A percentile compares a stretch with the other conserved stretches of the same genome.
Evolutionary conservation across 83 land plant species (phyloP).

Genomic region (Picea mariana): DNA sequence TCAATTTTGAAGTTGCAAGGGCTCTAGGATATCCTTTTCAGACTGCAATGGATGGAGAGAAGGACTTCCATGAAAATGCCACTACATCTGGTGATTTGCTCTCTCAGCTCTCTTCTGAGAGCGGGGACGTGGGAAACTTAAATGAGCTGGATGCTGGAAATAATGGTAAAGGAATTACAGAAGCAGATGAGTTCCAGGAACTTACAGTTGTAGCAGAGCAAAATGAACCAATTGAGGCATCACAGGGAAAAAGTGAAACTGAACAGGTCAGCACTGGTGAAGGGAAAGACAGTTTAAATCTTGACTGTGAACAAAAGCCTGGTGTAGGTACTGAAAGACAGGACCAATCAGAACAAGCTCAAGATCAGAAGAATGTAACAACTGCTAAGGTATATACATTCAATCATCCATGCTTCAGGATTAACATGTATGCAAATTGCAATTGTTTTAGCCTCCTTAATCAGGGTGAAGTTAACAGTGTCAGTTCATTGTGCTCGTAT

Average conservation of each 20-base stretch:
- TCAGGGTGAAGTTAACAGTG: background rate
- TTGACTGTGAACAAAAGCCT: background rate
- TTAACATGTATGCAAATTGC: too few relatives aligned
- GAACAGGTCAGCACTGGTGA: background rate
- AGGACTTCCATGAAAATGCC: background rate
- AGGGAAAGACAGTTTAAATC: constrained; percentile 7
- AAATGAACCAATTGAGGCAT: background rate
- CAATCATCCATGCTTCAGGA: background rate
- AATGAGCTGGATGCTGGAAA: background rate
- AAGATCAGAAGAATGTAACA: constrained; percentile 11
- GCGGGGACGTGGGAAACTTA: background rate
- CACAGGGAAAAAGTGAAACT: background rate
- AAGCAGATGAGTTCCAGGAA: background rate
- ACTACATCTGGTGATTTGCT: background rate
- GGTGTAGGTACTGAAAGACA: background rate
- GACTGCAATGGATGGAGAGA: constrained; percentile 5
- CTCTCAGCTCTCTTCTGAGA: constrained; percentile 3
- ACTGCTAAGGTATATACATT: constrained; percentile 9
- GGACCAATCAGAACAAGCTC: constrained; percentile 4
- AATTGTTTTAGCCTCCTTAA: background rate
- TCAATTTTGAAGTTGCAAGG: constrained; percentile 2
- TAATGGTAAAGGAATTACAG: background rate
- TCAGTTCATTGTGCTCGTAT: background rate
- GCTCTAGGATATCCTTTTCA: background rate
- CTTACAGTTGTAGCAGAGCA: background rate